A percentile compares a stretch with the other conserved stretches of the same genome.
phyloP scores from a whole-genome alignment of 768 basidiomycete genomes.

The Lanmaoa pseudosensibilis region DNA sequence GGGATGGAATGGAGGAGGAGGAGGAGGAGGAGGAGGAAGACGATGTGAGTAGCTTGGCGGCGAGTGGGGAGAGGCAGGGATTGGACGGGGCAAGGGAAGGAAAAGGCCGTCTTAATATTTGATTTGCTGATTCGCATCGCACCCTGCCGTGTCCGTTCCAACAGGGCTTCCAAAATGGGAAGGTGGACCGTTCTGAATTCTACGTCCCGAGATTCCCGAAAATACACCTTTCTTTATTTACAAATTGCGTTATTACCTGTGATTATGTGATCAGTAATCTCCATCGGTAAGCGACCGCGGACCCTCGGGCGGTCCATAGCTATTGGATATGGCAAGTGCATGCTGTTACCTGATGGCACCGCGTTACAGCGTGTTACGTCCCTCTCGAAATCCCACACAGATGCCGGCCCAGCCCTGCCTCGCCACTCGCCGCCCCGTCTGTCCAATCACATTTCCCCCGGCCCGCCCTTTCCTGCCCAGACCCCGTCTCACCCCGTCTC shows the following conservation, averaged over 20 bases:
- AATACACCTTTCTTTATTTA: slow-evolving; percentile 26
- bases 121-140: slow-evolving; percentile 39
- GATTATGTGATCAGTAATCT: slow-evolving; percentile 23
- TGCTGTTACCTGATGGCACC: slow-evolving; percentile 29
- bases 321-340: slow-evolving; percentile 13
- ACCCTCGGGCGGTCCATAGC: slow-evolving; percentile 27
- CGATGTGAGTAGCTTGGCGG: no score
- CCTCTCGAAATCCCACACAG: slow-evolving; percentile 20
- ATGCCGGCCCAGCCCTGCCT: slow-evolving; percentile 29
- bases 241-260: slow-evolving; percentile 36
- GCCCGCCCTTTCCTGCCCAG: no score
- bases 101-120: slow-evolving; percentile 40
- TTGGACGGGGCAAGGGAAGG: slow-evolving; percentile 21
- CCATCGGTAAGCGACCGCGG: slow-evolving; percentile 35
- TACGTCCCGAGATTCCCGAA: slow-evolving; percentile 29
- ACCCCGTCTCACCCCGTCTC: no score
- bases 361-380: slow-evolving; percentile 26
- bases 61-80: slow-evolving; percentile 26
- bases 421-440: slow-evolving; percentile 21
- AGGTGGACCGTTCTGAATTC: not conserved
- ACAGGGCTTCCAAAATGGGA: slow-evolving; percentile 20
- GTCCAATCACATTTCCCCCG: slow-evolving; percentile 2
- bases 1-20: not conserved
- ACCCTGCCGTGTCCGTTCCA: slow-evolving; percentile 19
- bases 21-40: slow-evolving; percentile 3